Base-by-base conservation (phyloP, 2,329 filamentous ascomycete species). In the Penicillium frequentans region DNA sequence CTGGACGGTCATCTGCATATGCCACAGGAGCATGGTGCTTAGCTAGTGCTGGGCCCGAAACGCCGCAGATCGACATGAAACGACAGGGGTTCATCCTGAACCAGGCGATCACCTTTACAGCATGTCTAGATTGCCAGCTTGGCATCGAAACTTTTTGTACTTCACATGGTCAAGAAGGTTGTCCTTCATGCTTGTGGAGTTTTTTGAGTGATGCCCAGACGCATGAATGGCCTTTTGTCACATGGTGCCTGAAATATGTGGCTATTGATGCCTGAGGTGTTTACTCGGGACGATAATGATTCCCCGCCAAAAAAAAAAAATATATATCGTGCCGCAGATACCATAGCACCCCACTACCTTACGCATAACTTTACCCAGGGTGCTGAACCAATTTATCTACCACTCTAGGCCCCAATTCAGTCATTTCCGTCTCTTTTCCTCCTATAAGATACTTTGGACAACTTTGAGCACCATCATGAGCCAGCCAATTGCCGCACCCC, bases 401-500 rank as follows among this genome's bases (percentile, higher is more conserved):
- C 6, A 5, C 5, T 42, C 1, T 13, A 21, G 19, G 10, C 39
- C 10, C 19, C 19, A 42, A 42, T 42, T 14, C 5, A 23, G n/a
- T 5, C 5, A 23, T 39, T 47, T 29, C 14, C 89, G 91, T 21
- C 31, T 43, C 29, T 21, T 50, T 50, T 14, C 27, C n/a, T 19
- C 21, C 19, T 16, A 1, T 11, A 21, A 11, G 21, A 23, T 24
- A 2, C 9, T 16, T 27, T n/a, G 7, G 11, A 33, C 14, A 8
- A 7, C 7, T 9, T 31, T 21, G 2, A 16, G 29, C 6, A 33
- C 16, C 45, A 29, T 27, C n/a, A 68, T 65, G 62, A 61, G 49
- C 52, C 26, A 55, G 21, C 21, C 48, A 21, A 79, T 66, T 23
- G 57, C 62, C 14, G 68, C 64, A 26, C 82, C 83, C n/a, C 88